Evolutionary conservation across 2,329 filamentous ascomycete species (phyloP), one percentile per base, ranked within the genome.

Genomic region (Didymella pinodella): DNA sequence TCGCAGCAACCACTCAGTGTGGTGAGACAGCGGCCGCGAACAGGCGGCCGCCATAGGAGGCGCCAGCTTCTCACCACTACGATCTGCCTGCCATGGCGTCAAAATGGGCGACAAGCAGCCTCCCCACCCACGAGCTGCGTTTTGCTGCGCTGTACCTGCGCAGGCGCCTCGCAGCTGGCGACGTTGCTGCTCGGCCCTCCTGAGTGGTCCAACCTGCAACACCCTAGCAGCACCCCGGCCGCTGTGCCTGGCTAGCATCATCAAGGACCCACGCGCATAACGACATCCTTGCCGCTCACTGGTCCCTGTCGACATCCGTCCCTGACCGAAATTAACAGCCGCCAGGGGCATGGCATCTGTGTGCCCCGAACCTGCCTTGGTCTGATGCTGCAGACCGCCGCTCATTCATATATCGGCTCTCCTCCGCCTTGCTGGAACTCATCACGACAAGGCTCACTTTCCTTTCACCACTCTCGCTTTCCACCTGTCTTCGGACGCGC

Each of bases 81-180:
- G 20, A n/a, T 18, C 36, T 11, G 4, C 47, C 34, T 36, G 36
- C 32, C 58, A 36, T 50, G 41, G 57, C 59, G 48, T 55, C 61
- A 44, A 41, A 38, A 26, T 53, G 45, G 46, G 47, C 50, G 44
- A 57, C 51, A 53, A 49, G 32, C 59, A 48, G 44, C 28, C 54
- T 52, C 60, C 50, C 64, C 65, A 64, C 63, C 64, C 61, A 83
- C 93, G 64, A 88, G 86, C 28, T 83, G 88, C 1, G 91, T 43
- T 29, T 31, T 25, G 48, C 32, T 47, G 91, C 20, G 86, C 38
- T 51, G 49, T 50, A 41, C n/a, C 51, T 54, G 47, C 52, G 62
- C 55, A 50, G 65, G 68, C 66, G 69, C 63, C 62, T 67, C 61
- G 57, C 59, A 58, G 53, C 60, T 53, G 41, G 46, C 58, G 50